Evolutionary conservation across 768 basidiomycete species (phyloP).

Genomic region (Tulasnella sp.): DNA sequence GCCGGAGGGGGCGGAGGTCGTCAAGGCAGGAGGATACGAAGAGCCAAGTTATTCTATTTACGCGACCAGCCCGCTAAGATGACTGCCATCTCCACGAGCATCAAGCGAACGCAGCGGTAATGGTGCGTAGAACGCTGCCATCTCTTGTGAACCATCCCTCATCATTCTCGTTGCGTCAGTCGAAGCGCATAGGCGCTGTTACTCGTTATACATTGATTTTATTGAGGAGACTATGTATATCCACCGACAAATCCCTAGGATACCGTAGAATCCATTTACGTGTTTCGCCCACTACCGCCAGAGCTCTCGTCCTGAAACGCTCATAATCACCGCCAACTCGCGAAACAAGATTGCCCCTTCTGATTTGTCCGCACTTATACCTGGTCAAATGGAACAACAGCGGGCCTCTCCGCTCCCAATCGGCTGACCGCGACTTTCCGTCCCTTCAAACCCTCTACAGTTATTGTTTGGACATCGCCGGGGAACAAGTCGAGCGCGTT

Average conservation of each 20-base stretch:
- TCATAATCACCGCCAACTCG: neutral
- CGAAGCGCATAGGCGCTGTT: neutral
- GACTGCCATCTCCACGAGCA: conserved; percentile 62
- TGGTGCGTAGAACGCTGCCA: neutral
- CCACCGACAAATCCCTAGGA: neutral
- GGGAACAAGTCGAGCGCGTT: conserved; percentile 37
- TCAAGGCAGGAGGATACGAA: conserved; percentile 55
- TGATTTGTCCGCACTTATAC: neutral
- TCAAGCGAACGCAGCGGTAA: conserved; percentile 34
- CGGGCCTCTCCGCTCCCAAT: neutral
- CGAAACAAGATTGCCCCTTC: neutral
- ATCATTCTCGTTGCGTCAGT: neutral
- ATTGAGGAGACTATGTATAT: neutral
- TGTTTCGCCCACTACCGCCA: neutral
- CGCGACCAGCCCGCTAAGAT: conserved; percentile 82
- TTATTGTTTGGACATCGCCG: conserved; percentile 26
- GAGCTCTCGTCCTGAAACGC: neutral
- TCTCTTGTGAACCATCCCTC: neutral
- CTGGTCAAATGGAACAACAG: neutral
- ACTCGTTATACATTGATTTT: neutral
- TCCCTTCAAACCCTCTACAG: neutral
- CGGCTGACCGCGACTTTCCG: neutral
- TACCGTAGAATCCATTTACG: neutral
- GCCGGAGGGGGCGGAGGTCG: conserved; percentile 27
- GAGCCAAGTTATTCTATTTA: conserved; percentile 80